Evolutionary conservation across 2,329 filamentous ascomycete genomes (phyloP), one percentile per base, ranked within the genome.

Genomic region (Ophiocordyceps camponoti-leonardi): DNA sequence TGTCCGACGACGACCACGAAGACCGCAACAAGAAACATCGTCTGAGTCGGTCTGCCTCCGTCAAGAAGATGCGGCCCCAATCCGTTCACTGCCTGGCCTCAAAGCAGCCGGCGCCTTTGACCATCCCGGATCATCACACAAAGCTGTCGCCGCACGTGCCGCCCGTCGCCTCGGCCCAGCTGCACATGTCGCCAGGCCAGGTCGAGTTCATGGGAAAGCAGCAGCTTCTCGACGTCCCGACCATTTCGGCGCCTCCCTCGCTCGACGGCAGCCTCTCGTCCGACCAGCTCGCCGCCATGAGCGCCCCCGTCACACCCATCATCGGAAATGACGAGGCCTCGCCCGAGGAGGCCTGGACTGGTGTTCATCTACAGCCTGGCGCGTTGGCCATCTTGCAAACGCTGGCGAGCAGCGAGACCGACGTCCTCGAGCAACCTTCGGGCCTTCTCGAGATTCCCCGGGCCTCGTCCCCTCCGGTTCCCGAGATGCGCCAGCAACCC

Each of bases 211-310:
- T 94, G 59, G 73, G 72, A 44, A 62, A 68, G 48, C 74, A 77
- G 52, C 75, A 77, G 48, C 57, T 76, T 26, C 72, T 79, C 20
- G 73, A 77, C 43, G 71, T 90, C 4, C 86, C 86, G 2, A 80
- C 77, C 33, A 74, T 79, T 28, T 88, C 86, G 46, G 82, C 85
- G 6, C 82, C 88, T 5, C 90, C 90, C 4, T 95, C 90, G 5
- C 70, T 94, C 4, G 88, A 94, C 64, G 88, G 87, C 20, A 94
- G 86, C 62, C 66, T 92, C 55, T 83, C 79, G 10, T 94, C 88
- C 2, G 88, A 95, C 57, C 87, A 94, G 59, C 74, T 93, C 61
- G 85, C 86, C 2, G 75, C 73, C 45, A 73, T 87, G 60, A 94
- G 86, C 56, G 86, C 86, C 43, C 87, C 90, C 6, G 78, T 84